These are phyloP conservation scores for Blastocystis sp. DNA, from an alignment of 352 stramenopile species.

Conservation along the genomic window DNA sequence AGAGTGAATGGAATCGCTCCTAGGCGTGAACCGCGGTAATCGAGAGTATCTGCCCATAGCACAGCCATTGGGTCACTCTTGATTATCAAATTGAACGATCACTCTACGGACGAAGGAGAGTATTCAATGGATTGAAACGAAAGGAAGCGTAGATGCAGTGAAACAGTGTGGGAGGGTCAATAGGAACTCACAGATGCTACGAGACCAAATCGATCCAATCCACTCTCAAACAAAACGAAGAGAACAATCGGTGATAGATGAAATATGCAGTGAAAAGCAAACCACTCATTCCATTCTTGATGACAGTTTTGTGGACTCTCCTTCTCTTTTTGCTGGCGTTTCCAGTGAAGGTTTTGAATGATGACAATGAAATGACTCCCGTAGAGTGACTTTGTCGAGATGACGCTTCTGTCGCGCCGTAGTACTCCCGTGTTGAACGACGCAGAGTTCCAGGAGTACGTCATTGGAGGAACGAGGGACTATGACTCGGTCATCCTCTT, in stretches of 20 bases:
- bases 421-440: neutral
- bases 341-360: neutral
- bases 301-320: neutral
- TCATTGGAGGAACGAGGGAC: neutral
- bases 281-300: too few relatives aligned
- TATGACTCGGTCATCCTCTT: neutral
- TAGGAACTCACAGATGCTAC: too few relatives aligned
- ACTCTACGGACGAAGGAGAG: neutral
- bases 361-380: neutral
- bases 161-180: too few relatives aligned
- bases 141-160: too few relatives aligned
- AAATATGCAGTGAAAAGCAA: neutral
- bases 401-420: neutral
- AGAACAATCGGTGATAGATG: neutral
- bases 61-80: neutral
- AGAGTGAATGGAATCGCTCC: neutral
- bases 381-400: slow-evolving; percentile 10
- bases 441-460: neutral
- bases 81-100: neutral
- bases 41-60: neutral
- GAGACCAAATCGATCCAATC: neutral
- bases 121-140: too few relatives aligned
- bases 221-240: neutral
- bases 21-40: neutral
- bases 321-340: neutral